Base-by-base conservation (phyloP, 2,329 filamentous ascomycete species). In the Aureobasidium lini region DNA sequence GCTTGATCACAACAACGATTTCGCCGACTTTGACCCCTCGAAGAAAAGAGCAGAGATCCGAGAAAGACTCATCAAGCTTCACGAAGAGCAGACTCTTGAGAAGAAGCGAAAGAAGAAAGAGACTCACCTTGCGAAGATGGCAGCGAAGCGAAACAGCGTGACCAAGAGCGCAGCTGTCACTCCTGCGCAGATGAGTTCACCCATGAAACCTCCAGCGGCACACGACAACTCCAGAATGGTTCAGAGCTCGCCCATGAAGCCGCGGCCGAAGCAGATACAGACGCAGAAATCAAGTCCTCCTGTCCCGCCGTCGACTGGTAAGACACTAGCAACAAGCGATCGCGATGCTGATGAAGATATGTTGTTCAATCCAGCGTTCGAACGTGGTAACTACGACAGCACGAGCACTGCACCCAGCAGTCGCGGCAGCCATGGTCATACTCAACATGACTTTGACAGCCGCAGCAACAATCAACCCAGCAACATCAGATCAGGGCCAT, bases 21-120 rank as follows among this genome's bases (percentile, higher is more conserved):
- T 83, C 79, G 77, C 76, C n/a, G 71, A 76, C 34, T 74, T 83
- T 63, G 70, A 77, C 52, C 76, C 83, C 0, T 78, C 81, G 0
- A 69, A 79, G 8, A 81, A 93, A 67, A 84, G 92, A 23, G 72
- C 73, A 36, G 75, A 82, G 5, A 84, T 95, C 43, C 84, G 90
- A 32, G 71, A 83, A 0, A 78, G 87, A 40, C 78, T 96, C 0
- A 80, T 90, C 53, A 63, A 73, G 0, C 76, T 93, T 16, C 82
- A 89, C 60, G 68, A 75, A 7, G 75, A 83, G 63, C 86, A 88
- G 65, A 77, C 80, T 46, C 68, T 71, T 15, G 70, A 49, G 15
- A 68, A 74, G 53, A 70, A 76, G 40, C 73, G 74, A 34, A 75
- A 70, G 53, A 72, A 73, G 40, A 60, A 49, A n/a, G 59, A 46